A percentile compares a stretch with the other conserved stretches of the same genome.
Evolutionary conservation across 2,329 filamentous ascomycete species (phyloP).

Genomic region (Pseudogymnoascus sp.): DNA sequence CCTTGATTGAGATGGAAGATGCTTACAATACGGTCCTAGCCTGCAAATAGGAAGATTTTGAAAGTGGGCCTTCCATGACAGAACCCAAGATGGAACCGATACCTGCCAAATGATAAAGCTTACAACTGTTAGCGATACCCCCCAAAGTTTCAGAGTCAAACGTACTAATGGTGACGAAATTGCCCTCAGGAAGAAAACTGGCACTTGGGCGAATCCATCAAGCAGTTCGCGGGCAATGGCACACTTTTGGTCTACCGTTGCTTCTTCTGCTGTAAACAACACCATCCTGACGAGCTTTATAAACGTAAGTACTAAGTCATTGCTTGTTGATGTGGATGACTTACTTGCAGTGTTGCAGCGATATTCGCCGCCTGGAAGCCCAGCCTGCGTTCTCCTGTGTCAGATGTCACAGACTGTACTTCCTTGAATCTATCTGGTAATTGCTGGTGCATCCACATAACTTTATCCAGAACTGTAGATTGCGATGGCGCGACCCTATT

Average conservation of each 20-base stretch:
- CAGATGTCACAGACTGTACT: slow-evolving; percentile 19
- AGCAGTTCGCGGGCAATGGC: slow-evolving; percentile 39
- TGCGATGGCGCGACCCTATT: slow-evolving; percentile 10
- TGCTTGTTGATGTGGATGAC: background rate
- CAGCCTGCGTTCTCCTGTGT: slow-evolving; percentile 33
- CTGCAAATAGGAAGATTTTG: slow-evolving; percentile 16
- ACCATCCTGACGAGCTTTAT: slow-evolving; percentile 42
- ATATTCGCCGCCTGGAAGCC: slow-evolving; percentile 46
- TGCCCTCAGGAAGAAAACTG: slow-evolving; percentile 38
- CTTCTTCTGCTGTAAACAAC: slow-evolving; percentile 32
- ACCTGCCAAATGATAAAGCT: slow-evolving; percentile 40
- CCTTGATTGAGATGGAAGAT: background rate
- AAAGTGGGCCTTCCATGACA: slow-evolving; percentile 32
- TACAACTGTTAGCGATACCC: background rate
- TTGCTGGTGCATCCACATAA: slow-evolving; percentile 18
- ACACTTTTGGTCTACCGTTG: slow-evolving; percentile 38
- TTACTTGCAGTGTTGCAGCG: slow-evolving; percentile 32
- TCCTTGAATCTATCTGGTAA: slow-evolving; percentile 19
- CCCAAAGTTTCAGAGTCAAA: too few species aligned
- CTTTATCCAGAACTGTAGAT: slow-evolving; percentile 15
- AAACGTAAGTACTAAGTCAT: background rate
- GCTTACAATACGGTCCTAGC: slow-evolving; percentile 35
- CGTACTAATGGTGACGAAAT: slow-evolving; percentile 40
- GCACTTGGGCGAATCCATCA: slow-evolving; percentile 36
- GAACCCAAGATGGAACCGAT: slow-evolving; percentile 43